Conservation (phyloP, 1,284 basidiomycete species). For the Fomitiporia mediterranea region DNA sequence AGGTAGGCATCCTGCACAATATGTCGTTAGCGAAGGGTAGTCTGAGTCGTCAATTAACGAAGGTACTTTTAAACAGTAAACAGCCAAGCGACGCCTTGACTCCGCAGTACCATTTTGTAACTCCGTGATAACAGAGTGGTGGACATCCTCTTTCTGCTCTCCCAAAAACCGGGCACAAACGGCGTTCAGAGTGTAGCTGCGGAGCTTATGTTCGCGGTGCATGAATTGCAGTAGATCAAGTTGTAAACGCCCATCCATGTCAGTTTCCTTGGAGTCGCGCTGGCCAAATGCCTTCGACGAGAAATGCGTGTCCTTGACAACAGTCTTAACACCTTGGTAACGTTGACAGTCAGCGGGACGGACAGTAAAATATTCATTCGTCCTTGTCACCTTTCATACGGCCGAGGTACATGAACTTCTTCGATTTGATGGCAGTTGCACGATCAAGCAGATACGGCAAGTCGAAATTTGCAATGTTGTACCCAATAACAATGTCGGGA, state of each 20-base stretch:
- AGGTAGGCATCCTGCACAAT: conserved; percentile 83
- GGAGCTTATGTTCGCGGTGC: conserved; percentile 93
- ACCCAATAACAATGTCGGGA: conserved; percentile 91
- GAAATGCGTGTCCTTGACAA: conserved; percentile 89
- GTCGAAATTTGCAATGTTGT: conserved; percentile 91
- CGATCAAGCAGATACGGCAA: conserved; percentile 91
- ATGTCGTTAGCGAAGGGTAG: background rate
- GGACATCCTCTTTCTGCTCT: conserved; percentile 97
- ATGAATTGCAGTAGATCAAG: conserved; percentile 93
- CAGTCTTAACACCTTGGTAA: conserved; percentile 61
- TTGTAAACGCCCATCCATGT: conserved; percentile 85
- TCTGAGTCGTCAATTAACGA: background rate
- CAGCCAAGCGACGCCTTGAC: conserved; percentile 82
- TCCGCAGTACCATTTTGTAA: conserved; percentile 93
- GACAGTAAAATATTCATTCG: conserved; percentile 2
- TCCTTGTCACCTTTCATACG: conserved; percentile 62
- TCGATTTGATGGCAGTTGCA: conserved; percentile 73
- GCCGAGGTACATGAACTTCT: conserved; percentile 75
- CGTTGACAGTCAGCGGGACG: background rate
- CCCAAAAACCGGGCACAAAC: conserved; percentile 95
- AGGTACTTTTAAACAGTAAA: conserved; percentile 90
- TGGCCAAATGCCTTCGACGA: conserved; percentile 95
- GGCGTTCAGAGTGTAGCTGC: conserved; percentile 92
- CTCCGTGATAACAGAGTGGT: conserved; percentile 95
- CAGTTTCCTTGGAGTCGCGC: conserved; percentile 90